Evolutionary conservation across 345 rosid species (phyloP), one percentile per base, ranked within the genome.

Genomic region (Melaleuca alternifolia): DNA sequence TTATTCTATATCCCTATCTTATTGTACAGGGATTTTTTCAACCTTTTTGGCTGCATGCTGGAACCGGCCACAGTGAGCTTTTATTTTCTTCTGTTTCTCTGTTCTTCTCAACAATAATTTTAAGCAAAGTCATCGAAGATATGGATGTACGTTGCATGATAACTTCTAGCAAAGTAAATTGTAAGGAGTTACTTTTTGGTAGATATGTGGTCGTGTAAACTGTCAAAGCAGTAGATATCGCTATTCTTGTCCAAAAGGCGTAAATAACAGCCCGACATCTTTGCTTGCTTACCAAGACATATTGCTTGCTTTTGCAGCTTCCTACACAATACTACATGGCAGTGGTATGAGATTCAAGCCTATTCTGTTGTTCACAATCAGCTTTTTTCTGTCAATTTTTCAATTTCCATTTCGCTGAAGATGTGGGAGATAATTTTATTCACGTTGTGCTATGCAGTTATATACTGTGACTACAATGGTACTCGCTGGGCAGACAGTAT

Each of bases 301-400:
- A 85, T 52, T 52, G 20, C 83, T 61, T 85, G 57, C 16, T 91
- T 91, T 89, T 92, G 94, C 98, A 96, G 99, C 99, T 96, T 88
- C 98, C 98, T 46, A 94, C 99, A 46, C 97, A 95, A 50, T 95
- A 92, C 90, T 94, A 95, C 89, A 94, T 90, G 93, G 99, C 98
- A 88, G 28, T 93, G 91, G 99, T 96, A 92, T 86, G 88, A 84
- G 77, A 83, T 28, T 37, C 0, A 30, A 75, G 83, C 56, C 23
- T 75, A 26, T 24, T 51, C 9, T 62, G 6, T 51, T 51, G 53
- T 77, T 76, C 54, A 46, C 20, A 14, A 59, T 33, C 48, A 71
- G 24, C 37, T 71, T 10, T n/a, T 41, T 57, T 10, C n/a, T 51
- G 50, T 59, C 85, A 82, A 57, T 54, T 28, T n/a, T 53, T 86